A percentile compares a stretch with the other conserved stretches of the same genome.
Evolutionary conservation across 2,329 filamentous ascomycete genomes (phyloP).

Genomic region (Neofusicoccum sp.): DNA sequence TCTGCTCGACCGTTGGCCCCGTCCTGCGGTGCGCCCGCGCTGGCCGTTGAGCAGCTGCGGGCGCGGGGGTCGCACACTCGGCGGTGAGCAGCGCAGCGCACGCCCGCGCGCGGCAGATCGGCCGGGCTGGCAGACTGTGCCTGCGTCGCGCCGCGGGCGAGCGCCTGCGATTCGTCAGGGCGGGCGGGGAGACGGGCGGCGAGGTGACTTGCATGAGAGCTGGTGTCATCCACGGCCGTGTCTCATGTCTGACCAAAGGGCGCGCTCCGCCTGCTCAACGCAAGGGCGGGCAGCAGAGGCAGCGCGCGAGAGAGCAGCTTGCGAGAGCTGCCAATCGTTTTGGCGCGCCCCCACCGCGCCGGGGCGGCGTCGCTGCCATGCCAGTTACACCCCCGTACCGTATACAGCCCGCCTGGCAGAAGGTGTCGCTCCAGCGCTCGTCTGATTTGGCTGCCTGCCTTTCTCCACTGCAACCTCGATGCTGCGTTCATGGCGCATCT

Average conservation of each 20-base stretch:
- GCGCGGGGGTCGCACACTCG: conserved; percentile 9
- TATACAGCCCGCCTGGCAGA: conserved; percentile 19
- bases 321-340: conserved; percentile 18
- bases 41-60: conserved; percentile 7
- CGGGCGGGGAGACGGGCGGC: conserved; percentile 16
- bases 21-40: conserved; percentile 3
- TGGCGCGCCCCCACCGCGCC: conserved; percentile 14
- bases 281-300: conserved; percentile 2
- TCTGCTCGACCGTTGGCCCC: conserved; percentile 18
- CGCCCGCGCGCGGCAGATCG: conserved; percentile 2
- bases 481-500: conserved; percentile 16
- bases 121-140: background rate
- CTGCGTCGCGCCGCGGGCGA: conserved; percentile 4
- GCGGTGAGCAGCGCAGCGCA: conserved; percentile 3
- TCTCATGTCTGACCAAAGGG: conserved; percentile 20
- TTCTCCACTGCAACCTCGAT: conserved; percentile 18
- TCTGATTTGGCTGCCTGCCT: conserved; percentile 18
- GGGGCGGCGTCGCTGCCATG: conserved; percentile 1
- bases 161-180: conserved; percentile 16
- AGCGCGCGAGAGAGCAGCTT: background rate
- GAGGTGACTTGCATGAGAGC: conserved; percentile 14
- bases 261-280: conserved; percentile 1
- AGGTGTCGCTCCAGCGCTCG: conserved; percentile 5
- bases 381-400: conserved; percentile 18
- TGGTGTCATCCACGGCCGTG: conserved; percentile 16